These are phyloP conservation scores for Pseudoneurospora amorphoporcata DNA, from an alignment of 495 filamentous ascomycete genomes.

Conservation along the genomic window DNA sequence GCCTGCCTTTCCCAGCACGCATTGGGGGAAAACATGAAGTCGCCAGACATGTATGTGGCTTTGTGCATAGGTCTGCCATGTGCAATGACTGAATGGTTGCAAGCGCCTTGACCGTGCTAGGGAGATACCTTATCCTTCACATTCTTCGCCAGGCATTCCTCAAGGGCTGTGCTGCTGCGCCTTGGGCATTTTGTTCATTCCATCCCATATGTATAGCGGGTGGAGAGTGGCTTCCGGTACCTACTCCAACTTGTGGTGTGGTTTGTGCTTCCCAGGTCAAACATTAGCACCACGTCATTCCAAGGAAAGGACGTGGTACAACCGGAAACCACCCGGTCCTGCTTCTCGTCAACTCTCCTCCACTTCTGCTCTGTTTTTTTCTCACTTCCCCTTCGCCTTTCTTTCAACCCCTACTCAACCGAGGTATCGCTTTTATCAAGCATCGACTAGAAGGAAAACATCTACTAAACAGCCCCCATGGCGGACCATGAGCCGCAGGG, in stretches of 20 bases:
- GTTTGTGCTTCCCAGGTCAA: background rate
- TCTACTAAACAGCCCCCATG: background rate
- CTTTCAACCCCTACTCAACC: background rate
- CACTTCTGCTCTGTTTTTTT: background rate
- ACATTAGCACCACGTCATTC: background rate
- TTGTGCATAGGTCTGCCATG: background rate
- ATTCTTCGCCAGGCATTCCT: background rate
- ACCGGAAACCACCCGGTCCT: background rate
- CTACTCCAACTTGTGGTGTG: background rate
- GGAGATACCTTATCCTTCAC: background rate
- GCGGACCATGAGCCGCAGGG: background rate
- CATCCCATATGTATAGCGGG: background rate
- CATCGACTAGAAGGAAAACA: background rate
- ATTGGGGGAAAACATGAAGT: background rate
- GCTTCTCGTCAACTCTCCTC: background rate
- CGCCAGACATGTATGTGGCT: background rate
- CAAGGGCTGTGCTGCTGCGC: background rate
- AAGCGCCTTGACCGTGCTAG: background rate
- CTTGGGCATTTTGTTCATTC: background rate
- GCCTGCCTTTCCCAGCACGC: background rate
- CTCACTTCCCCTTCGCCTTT: background rate
- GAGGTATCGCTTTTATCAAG: background rate
- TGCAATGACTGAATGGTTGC: background rate
- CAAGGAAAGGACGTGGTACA: background rate
- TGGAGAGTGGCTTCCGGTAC: background rate